Percentiles rank a stretch among this genome's conserved stretches.
Conservation (phyloP, 106 monocot genomes). For the Dioscorea dumetorum region DNA sequence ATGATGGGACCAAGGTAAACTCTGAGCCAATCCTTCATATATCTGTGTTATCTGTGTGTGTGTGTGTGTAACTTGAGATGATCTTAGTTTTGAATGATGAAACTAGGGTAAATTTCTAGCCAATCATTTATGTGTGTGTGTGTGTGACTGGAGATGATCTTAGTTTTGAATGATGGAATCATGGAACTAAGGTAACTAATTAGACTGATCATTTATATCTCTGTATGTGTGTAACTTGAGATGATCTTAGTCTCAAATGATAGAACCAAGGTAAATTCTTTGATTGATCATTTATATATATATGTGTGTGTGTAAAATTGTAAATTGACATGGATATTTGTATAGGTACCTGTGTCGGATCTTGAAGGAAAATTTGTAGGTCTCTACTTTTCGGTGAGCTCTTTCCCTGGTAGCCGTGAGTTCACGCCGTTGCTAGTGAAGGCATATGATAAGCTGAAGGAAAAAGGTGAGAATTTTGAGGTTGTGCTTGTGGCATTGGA, state of each 20-base stretch:
- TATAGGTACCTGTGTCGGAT: conserved; percentile 57
- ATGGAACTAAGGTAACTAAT: too few relatives aligned
- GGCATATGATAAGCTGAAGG: conserved; percentile 51
- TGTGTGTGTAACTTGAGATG: too few relatives aligned
- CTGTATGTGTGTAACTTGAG: too few relatives aligned
- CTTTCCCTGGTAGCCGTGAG: conserved; percentile 17
- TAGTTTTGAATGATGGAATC: too few relatives aligned
- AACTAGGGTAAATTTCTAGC: too few relatives aligned
- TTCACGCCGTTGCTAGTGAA: conserved; percentile 37
- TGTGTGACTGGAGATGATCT: too few relatives aligned
- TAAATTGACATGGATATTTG: background rate
- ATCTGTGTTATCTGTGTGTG: too few relatives aligned
- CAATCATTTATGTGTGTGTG: too few relatives aligned
- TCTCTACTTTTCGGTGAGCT: conserved; percentile 36
- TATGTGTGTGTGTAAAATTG: background rate
- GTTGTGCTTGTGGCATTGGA: conserved; percentile 53
- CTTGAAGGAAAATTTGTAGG: conserved; percentile 74
- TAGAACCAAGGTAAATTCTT: background rate
- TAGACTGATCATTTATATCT: too few relatives aligned
- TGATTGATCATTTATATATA: too few relatives aligned
- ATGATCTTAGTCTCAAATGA: background rate
- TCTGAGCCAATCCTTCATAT: too few relatives aligned
- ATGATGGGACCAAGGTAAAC: conserved; percentile 41
- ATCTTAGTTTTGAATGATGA: too few relatives aligned
- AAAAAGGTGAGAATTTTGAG: conserved; percentile 57